phyloP scores from a whole-genome alignment of 352 stramenopile genomes.

The Globisporangium irregulare region DNA sequence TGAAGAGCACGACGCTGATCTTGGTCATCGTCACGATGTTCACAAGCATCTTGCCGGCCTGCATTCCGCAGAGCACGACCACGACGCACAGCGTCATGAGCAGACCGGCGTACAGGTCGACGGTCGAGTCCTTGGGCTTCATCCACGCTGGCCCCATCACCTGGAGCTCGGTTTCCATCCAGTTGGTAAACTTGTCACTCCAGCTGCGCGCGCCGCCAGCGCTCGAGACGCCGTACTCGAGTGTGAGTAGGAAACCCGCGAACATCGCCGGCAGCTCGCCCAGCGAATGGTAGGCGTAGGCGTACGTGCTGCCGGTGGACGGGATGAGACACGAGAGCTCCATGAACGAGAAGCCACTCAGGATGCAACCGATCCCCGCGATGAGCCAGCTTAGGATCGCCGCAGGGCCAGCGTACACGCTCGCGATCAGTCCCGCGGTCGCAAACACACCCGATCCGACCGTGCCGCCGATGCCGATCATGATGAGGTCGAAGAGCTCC shows the following conservation, averaged over 20 bases:
- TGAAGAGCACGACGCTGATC: conserved; percentile 90
- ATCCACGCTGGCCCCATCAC: conserved; percentile 52
- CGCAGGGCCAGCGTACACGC: conserved; percentile 63
- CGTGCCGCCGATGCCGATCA: conserved; percentile 92
- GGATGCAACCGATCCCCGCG: conserved; percentile 69
- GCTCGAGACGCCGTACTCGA: conserved; percentile 93
- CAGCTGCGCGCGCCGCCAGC: conserved; percentile 90
- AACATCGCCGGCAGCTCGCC: conserved; percentile 92
- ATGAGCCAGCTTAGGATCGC: conserved; percentile 86
- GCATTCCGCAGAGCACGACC: conserved; percentile 82
- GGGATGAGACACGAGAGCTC: conserved; percentile 88
- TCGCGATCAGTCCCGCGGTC: conserved; percentile 69
- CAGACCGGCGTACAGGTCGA: conserved; percentile 76
- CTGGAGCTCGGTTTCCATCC: conserved; percentile 56
- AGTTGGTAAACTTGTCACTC: conserved; percentile 93
- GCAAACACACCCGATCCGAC: conserved; percentile 94
- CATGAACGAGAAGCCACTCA: conserved; percentile 89
- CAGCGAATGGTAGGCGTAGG: conserved; percentile 92
- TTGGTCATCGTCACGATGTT: conserved; percentile 91
- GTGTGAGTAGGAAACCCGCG: conserved; percentile 84
- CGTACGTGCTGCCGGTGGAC: conserved; percentile 90
- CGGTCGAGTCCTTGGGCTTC: conserved; percentile 53
- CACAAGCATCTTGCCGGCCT: conserved; percentile 85
- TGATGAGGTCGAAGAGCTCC: conserved; percentile 90
- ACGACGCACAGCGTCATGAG: conserved; percentile 65